These are phyloP conservation scores for Lachancea lanzarotensis DNA, from an alignment of 805 yeast genomes.

Conservation along the genomic window DNA sequence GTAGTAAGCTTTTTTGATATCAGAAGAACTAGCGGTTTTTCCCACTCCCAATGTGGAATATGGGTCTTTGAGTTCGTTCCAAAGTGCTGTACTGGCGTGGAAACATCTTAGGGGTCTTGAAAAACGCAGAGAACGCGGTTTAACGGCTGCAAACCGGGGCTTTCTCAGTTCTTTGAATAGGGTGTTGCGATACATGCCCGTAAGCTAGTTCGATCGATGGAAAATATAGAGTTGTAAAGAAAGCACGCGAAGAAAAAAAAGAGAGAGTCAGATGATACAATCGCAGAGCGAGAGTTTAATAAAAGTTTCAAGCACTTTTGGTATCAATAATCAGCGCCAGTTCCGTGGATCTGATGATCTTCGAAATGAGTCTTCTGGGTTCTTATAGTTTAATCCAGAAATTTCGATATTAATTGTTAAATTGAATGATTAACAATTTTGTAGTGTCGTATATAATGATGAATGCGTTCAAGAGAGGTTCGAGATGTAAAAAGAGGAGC, in stretches of 20 bases:
- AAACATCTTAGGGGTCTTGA: conserved; percentile 6
- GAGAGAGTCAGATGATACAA: background rate
- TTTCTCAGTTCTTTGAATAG: background rate
- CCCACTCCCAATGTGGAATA: conserved; percentile 77
- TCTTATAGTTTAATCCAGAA: background rate
- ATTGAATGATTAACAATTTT: too few relatives aligned
- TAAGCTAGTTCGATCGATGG: background rate
- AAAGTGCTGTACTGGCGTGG: conserved; percentile 15
- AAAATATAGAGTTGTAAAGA: background rate
- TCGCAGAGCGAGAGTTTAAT: background rate
- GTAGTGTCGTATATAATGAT: too few relatives aligned
- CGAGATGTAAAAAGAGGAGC: too few relatives aligned
- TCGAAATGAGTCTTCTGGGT: background rate
- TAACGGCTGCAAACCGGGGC: background rate
- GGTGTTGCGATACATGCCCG: background rate
- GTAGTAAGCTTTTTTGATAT: conserved; percentile 91
- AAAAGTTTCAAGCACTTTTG: background rate
- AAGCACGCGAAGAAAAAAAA: background rate
- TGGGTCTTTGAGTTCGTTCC: conserved; percentile 53
- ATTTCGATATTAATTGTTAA: background rate
- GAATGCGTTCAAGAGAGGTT: too few relatives aligned
- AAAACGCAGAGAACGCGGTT: background rate
- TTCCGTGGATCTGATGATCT: too few relatives aligned
- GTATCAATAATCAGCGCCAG: too few relatives aligned
- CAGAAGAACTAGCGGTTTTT: conserved; percentile 63